Conservation (phyloP, 495 filamentous ascomycete genomes). For the Talaromyces stipitatus region DNA sequence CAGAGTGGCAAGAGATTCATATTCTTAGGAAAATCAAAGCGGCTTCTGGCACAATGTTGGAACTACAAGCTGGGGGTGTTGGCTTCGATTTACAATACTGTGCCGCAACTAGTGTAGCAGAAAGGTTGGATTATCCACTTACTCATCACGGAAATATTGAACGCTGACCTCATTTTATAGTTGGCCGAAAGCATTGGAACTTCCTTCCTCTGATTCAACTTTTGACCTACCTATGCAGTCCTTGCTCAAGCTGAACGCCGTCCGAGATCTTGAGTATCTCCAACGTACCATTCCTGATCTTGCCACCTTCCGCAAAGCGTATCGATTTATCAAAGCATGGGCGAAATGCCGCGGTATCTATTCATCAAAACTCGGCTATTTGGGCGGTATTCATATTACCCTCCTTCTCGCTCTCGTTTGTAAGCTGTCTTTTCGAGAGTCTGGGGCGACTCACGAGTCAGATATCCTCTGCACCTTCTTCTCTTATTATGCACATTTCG, state of each 20-base stretch:
- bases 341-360: slow-evolving; percentile 48
- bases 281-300: slow-evolving; percentile 44
- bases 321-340: slow-evolving; percentile 47
- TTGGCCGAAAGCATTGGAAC: slow-evolving; percentile 19
- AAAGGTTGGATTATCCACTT: slow-evolving; percentile 16
- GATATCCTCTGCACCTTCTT: slow-evolving; percentile 47
- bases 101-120: slow-evolving; percentile 37
- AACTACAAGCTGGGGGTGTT: slow-evolving; percentile 40
- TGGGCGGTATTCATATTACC: slow-evolving; percentile 51
- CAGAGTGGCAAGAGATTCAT: slow-evolving; percentile 27
- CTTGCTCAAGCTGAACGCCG: slow-evolving; percentile 46
- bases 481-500: slow-evolving; percentile 47
- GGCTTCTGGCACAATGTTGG: slow-evolving; percentile 45
- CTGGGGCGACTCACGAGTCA: slow-evolving; percentile 19
- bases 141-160: not conserved
- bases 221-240: slow-evolving; percentile 40
- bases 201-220: slow-evolving; percentile 28
- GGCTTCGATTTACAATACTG: slow-evolving; percentile 55
- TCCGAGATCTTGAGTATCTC: slow-evolving; percentile 47
- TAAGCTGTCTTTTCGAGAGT: slow-evolving; percentile 34
- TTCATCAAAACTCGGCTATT: slow-evolving; percentile 47
- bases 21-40: slow-evolving; percentile 46
- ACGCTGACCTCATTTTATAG: slow-evolving; percentile 12
- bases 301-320: slow-evolving; percentile 40
- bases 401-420: slow-evolving; percentile 44